These are phyloP conservation scores for Noccaea bulbosa DNA, from an alignment of 345 rosid species.

Conservation along the genomic window DNA sequence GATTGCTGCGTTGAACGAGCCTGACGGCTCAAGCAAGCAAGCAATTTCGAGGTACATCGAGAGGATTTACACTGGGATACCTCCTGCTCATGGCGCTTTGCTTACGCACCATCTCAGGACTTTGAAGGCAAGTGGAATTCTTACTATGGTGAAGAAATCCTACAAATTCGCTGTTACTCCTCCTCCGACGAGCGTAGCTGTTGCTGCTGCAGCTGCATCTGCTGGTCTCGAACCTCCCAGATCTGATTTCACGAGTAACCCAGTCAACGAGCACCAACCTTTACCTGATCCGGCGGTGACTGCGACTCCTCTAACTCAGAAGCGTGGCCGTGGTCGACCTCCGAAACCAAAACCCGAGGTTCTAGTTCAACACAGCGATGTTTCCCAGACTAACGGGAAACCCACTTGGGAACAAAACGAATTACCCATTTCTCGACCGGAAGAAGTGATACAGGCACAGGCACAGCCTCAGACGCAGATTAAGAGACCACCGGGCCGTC, in stretches of 20 bases:
- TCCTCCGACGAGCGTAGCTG: conserved; percentile 30
- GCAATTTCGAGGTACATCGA: conserved; percentile 82
- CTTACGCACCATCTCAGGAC: conserved; percentile 70
- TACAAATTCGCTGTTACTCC: conserved; percentile 54
- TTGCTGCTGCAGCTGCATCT: conserved; percentile 27
- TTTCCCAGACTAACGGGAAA: conserved; percentile 33
- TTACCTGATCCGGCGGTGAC: conserved; percentile 24
- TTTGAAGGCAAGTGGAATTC: conserved; percentile 63
- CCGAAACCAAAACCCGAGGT: conserved; percentile 51
- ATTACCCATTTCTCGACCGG: conserved; percentile 20
- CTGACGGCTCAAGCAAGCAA: conserved; percentile 80
- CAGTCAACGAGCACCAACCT: conserved; percentile 35
- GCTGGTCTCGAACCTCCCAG: conserved; percentile 42
- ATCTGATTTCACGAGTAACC: conserved; percentile 38
- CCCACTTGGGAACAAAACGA: conserved; percentile 17
- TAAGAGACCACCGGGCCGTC: conserved; percentile 57
- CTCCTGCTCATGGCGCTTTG: conserved; percentile 61
- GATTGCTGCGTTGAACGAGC: conserved; percentile 69
- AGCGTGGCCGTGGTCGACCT: conserved; percentile 76
- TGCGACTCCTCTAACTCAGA: conserved; percentile 38
- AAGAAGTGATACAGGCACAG: conserved; percentile 15
- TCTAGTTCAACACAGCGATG: not conserved
- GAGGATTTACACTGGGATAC: conserved; percentile 59
- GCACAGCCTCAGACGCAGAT: not conserved
- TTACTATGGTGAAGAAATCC: conserved; percentile 76